Conservation (phyloP, 2,329 filamentous ascomycete species). For the Penicillium italicum region DNA sequence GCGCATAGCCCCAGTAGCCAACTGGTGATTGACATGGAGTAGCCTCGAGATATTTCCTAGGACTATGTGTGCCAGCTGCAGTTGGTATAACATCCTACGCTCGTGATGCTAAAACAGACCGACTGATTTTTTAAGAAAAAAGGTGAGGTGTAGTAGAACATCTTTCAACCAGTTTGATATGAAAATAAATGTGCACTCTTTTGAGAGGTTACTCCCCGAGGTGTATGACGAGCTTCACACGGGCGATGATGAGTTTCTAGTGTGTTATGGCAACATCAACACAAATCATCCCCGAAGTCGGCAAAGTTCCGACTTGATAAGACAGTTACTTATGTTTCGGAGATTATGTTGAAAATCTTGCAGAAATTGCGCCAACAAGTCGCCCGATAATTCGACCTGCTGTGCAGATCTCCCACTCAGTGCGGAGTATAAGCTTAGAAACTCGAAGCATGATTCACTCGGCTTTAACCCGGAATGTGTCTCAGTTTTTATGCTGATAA, state of each 20-base stretch:
- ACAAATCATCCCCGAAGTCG: not conserved
- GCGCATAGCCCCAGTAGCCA: not conserved
- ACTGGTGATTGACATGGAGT: not conserved
- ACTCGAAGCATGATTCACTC: not conserved
- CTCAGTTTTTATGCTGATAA: not conserved
- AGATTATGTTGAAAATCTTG: constrained; percentile 3
- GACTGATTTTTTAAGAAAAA: not conserved
- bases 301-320: not conserved
- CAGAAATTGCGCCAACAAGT: constrained; percentile 16
- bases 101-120: not conserved
- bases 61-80: not conserved
- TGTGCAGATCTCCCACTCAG: not conserved
- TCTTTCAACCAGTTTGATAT: not conserved
- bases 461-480: not conserved
- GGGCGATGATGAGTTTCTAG: constrained; percentile 3
- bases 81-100: not conserved
- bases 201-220: constrained; percentile 1
- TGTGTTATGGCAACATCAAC: constrained; percentile 5
- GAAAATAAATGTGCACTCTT: not conserved
- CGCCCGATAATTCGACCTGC: constrained; percentile 3
- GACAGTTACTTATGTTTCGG: not conserved
- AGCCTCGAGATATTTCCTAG: no score
- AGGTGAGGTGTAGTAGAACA: not conserved
- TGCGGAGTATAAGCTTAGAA: not conserved
- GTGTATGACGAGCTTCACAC: constrained; percentile 16